Evolutionary conservation across 371 early-diverging fungal species (phyloP).

Genomic region (Dichotomocladium elegans): DNA sequence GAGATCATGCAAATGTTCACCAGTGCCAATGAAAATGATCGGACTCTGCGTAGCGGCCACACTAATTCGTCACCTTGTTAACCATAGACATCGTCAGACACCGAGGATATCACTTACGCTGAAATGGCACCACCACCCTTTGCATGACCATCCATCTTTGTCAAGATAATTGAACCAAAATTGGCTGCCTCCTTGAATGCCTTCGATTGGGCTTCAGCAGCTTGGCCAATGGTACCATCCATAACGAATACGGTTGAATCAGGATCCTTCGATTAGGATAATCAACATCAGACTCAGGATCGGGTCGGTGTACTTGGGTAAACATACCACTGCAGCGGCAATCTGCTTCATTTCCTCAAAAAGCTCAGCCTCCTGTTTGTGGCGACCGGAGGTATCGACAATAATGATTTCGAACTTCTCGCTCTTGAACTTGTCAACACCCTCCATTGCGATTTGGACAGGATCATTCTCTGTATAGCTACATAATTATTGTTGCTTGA

Average conservation of each 20-base stretch:
- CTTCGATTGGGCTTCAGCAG: slow-evolving; percentile 95
- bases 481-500: neutral
- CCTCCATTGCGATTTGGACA: slow-evolving; percentile 91
- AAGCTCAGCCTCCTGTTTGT: slow-evolving; percentile 97
- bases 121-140: slow-evolving; percentile 99
- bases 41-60: slow-evolving; percentile 98
- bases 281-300: neutral
- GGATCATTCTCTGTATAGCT: slow-evolving; percentile 96
- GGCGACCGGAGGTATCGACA: slow-evolving; percentile 99
- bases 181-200: slow-evolving; percentile 97
- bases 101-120: slow-evolving; percentile 55
- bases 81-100: neutral
- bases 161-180: slow-evolving; percentile 98
- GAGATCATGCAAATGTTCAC: slow-evolving; percentile 98
- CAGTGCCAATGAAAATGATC: slow-evolving; percentile 98
- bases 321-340: slow-evolving; percentile 69
- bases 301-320: neutral
- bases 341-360: slow-evolving; percentile 99
- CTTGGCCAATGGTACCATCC: slow-evolving; percentile 99
- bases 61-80: slow-evolving; percentile 24
- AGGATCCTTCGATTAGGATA: slow-evolving; percentile 54
- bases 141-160: slow-evolving; percentile 99
- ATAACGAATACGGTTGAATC: slow-evolving; percentile 97
- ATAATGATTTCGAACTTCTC: slow-evolving; percentile 98
- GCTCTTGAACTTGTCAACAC: slow-evolving; percentile 94